Conservation (phyloP, 1,284 basidiomycete genomes). For the Athelia sp. region DNA sequence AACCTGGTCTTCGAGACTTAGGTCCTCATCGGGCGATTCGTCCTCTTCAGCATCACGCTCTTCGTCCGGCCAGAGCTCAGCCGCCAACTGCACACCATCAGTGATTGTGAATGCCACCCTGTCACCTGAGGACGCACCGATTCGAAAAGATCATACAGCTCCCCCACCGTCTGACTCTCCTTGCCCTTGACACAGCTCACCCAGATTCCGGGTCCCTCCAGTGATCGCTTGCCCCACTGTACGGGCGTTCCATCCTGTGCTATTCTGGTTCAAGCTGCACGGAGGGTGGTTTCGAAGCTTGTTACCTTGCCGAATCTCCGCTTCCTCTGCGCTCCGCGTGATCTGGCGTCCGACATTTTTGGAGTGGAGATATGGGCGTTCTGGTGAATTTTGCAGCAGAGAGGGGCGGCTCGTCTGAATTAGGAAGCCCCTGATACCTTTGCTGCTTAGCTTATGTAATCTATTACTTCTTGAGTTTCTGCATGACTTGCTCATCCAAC, state of each 20-base stretch:
- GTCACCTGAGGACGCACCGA: conserved; percentile 34
- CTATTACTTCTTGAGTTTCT: too few species aligned
- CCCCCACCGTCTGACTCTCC: conserved; percentile 69
- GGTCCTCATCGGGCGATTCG: conserved; percentile 22
- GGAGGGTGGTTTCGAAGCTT: not conserved
- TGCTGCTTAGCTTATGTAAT: too few species aligned
- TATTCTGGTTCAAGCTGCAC: not conserved
- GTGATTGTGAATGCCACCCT: conserved; percentile 1
- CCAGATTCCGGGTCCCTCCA: conserved; percentile 80
- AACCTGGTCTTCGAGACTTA: conserved; percentile 64
- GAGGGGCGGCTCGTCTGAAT: too few species aligned
- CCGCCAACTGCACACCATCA: conserved; percentile 45
- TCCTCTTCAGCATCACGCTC: conserved; percentile 14
- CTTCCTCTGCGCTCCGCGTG: not conserved
- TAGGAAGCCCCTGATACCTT: too few species aligned
- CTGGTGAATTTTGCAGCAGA: too few species aligned
- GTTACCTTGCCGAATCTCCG: not conserved
- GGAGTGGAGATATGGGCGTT: too few species aligned
- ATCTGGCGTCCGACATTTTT: not conserved
- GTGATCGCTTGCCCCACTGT: conserved; percentile 48
- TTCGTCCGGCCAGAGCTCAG: conserved; percentile 61
- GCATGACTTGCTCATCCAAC: too few species aligned
- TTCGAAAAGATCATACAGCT: conserved; percentile 74
- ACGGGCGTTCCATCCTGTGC: conserved; percentile 57
- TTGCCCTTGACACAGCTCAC: conserved; percentile 78